phyloP scores from a whole-genome alignment of 441 rosid species.

The Mallotus japonicus region DNA sequence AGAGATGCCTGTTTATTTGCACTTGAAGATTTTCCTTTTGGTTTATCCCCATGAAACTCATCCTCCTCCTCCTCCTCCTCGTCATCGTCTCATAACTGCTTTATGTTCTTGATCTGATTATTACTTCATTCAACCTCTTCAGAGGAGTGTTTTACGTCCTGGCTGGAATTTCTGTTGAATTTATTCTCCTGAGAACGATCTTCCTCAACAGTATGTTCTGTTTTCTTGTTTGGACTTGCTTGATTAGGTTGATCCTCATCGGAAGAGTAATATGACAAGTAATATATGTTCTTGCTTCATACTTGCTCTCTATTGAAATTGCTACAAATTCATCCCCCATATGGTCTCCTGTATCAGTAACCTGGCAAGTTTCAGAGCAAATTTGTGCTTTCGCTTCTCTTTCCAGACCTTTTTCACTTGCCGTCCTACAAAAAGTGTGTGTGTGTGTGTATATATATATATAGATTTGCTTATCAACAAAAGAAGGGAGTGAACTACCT shows the following conservation, averaged over 20 bases:
- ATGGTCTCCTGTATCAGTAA: conserved; percentile 12
- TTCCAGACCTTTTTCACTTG: background rate
- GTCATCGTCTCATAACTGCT: too few relatives aligned
- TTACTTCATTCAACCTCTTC: too few relatives aligned
- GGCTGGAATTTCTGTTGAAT: background rate
- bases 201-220: too few relatives aligned
- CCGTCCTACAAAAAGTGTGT: too few relatives aligned
- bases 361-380: conserved; percentile 12
- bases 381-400: conserved; percentile 20
- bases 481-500: too few relatives aligned
- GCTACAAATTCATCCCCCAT: conserved; percentile 11
- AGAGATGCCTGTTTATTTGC: too few relatives aligned
- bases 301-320: background rate
- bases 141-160: background rate
- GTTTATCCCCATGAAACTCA: background rate
- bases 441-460: background rate
- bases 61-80: too few relatives aligned
- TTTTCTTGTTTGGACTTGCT: background rate
- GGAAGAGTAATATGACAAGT: background rate
- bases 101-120: background rate
- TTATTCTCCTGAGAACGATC: background rate
- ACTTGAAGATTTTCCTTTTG: too few relatives aligned
- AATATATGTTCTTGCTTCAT: background rate
- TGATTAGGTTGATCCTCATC: too few relatives aligned
- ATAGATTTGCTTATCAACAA: background rate